phyloP scores from a whole-genome alignment of 2,329 filamentous ascomycete genomes.

The Apiospora saccharicola region DNA sequence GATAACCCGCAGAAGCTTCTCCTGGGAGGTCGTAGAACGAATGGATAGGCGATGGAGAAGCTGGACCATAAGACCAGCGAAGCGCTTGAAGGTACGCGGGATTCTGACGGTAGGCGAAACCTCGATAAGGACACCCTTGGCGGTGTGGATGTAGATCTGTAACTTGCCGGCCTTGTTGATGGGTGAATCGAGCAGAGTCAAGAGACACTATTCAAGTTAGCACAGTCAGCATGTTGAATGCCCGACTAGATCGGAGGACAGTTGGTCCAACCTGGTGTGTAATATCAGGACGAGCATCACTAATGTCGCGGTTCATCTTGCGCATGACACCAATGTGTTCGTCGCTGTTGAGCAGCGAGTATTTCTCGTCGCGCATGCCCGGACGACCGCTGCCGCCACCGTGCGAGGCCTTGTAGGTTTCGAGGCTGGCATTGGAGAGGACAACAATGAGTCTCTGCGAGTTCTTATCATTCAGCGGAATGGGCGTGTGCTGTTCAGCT shows the following conservation, averaged over 20 bases:
- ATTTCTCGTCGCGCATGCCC: conserved; percentile 85
- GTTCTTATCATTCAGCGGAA: conserved; percentile 86
- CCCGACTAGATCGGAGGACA: conserved; percentile 36
- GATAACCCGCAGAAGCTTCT: conserved; percentile 97
- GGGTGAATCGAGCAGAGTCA: conserved; percentile 95
- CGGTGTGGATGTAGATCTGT: conserved; percentile 98
- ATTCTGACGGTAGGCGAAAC: conserved; percentile 98
- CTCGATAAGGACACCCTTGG: conserved; percentile 96
- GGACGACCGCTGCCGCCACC: conserved; percentile 67
- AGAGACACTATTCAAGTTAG: conserved; percentile 74
- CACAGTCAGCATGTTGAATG: conserved; percentile 56
- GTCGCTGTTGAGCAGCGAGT: conserved; percentile 96
- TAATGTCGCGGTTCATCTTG: conserved; percentile 99
- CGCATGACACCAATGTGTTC: conserved; percentile 99
- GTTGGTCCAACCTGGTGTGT: conserved; percentile 84
- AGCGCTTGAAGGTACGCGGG: conserved; percentile 97
- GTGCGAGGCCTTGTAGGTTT: conserved; percentile 93
- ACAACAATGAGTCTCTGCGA: conserved; percentile 93
- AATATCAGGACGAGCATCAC: conserved; percentile 96
- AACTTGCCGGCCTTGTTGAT: conserved; percentile 97
- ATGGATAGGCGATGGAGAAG: conserved; percentile 95
- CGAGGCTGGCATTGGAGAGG: conserved; percentile 93
- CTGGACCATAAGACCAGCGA: conserved; percentile 98
- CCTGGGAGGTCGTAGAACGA: conserved; percentile 93
- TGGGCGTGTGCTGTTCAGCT: conserved; percentile 89